Base-by-base conservation (phyloP, 2,329 filamentous ascomycete species). In the Bipolaris cookei region DNA sequence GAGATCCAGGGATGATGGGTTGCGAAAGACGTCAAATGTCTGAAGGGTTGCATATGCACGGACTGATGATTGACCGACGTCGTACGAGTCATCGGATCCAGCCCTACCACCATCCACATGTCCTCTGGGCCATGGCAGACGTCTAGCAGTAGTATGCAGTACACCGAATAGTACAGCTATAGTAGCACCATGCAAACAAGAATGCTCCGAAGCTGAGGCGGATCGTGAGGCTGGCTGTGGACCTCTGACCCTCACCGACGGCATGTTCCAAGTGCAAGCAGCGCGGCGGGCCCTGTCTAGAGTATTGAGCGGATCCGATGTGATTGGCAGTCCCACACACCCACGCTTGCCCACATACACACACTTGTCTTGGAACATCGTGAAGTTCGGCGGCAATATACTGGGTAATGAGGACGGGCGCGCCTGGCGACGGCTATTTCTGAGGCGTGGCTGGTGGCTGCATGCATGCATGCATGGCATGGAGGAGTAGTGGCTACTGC, bases 211-310 rank as follows among this genome's bases (percentile, higher is more conserved):
- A 42, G 48, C 53, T 53, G 28, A 46, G 50, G 50, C 54, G 50
- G 30, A 57, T 54, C 14, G 54, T 57, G 50, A 48, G 28, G 54
- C 46, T 48, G 32, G 45, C 21, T 39, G 53, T 54, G 43, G 51
- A 47, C 25, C 32, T 18, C 37, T 20, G 16, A 13, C 42, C 23
- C n/a, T 57, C 20, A 45, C 44, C 54, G 54, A 38, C 50, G 50
- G 50, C 50, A 42, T 38, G 11, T 48, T 53, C 45, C 45, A 48
- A 53, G 48, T 38, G 48, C 35, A 28, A 34, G 42, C 42, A 39
- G 44, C 21, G 45, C 14, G 34, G n/a, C 14, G n/a, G 14, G n/a
- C 25, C 34, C 43, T 7, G 13, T 49, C 25, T 28, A 28, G 25
- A 28, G 7, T 13, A 18, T 5, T 20, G 14, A 54, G 43, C 18